phyloP scores from a whole-genome alignment of 2,329 filamentous ascomycete genomes.

The Elsinoe ampelina region DNA sequence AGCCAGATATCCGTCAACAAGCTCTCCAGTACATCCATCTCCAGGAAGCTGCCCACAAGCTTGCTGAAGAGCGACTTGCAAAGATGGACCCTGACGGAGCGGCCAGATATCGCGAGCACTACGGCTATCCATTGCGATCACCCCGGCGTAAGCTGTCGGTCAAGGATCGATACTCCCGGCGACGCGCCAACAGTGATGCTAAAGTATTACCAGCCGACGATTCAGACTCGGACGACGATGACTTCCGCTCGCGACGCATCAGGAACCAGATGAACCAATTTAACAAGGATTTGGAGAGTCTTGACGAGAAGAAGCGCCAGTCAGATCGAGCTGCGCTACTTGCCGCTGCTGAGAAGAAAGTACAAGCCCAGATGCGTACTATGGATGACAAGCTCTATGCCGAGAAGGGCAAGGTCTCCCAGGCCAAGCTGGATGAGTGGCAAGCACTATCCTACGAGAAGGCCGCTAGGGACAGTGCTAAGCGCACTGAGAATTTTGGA shows the following conservation, averaged over 20 bases:
- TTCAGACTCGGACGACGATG: conserved; percentile 48
- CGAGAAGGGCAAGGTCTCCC: conserved; percentile 64
- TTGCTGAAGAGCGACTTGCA: conserved; percentile 73
- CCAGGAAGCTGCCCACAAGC: conserved; percentile 77
- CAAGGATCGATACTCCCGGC: conserved; percentile 11
- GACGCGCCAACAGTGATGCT: conserved; percentile 16
- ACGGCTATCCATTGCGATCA: conserved; percentile 50
- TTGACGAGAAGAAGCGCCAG: conserved; percentile 64
- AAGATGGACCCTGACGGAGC: conserved; percentile 64
- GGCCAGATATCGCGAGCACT: conserved; percentile 64
- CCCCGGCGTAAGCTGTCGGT: conserved; percentile 41
- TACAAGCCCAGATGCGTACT: conserved; percentile 64
- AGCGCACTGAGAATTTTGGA: conserved; percentile 48
- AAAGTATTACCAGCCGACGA: conserved; percentile 29
- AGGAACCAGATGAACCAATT: conserved; percentile 72
- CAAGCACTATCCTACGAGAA: conserved; percentile 64
- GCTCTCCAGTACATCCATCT: conserved; percentile 51
- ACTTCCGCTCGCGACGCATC: conserved; percentile 61
- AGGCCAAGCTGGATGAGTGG: conserved; percentile 64
- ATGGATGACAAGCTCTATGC: conserved; percentile 76
- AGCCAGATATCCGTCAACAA: conserved; percentile 45
- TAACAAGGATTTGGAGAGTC: conserved; percentile 55
- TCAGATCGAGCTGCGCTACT: conserved; percentile 67
- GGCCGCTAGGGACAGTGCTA: conserved; percentile 56
- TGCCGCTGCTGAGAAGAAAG: conserved; percentile 73